Evolutionary conservation across 805 yeast species (phyloP), one percentile per base, ranked within the genome.

Genomic region (Metschnikowia lunata): DNA sequence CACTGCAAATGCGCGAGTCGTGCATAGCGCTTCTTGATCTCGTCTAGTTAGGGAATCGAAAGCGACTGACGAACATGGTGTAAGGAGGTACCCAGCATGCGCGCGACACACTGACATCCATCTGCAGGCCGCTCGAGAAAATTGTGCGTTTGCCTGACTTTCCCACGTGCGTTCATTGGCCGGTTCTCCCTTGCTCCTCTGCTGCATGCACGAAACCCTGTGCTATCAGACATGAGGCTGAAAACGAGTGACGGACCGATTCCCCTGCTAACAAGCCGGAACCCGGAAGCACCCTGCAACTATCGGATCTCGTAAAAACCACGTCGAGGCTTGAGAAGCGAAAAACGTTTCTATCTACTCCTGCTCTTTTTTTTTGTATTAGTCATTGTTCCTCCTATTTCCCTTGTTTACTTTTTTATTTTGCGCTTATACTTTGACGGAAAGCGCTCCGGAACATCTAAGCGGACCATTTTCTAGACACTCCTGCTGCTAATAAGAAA

Each of bases 211-310:
- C 37, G 10, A 26, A 30, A 7, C n/a, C 18, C 30, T 10, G 31
- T 29, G 34, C 33, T 36, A 33, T 36, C 45, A 36, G 40, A 26
- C 37, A 28, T 32, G 44, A 13, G 40, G 45, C 40, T 42, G 40
- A 31, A 8, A 29, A 7, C 14, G 36, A 12, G 31, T 8, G 14
- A 27, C 31, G 38, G 33, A 30, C 37, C 40, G 33, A 9, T 35
- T 30, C 37, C 18, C 8, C 10, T 26, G 23, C 32, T 31, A 27
- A 26, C 11, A 32, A 7, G 18, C 12, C 35, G 39, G n/a, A 23
- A 5, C 23, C 23, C 23, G 23, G 23, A 28, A 28, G 26, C 12
- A 4, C 9, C 7, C 39, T 32, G 23, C 5, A 18, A 5, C 23
- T 18, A 6, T 34, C 45, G 45, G 40, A 42, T 32, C 37, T 42